A percentile compares a stretch with the other conserved stretches of the same genome.
These are phyloP conservation scores for Schizophyllum amplum DNA, from an alignment of 1,284 basidiomycete genomes.

Conservation along the genomic window DNA sequence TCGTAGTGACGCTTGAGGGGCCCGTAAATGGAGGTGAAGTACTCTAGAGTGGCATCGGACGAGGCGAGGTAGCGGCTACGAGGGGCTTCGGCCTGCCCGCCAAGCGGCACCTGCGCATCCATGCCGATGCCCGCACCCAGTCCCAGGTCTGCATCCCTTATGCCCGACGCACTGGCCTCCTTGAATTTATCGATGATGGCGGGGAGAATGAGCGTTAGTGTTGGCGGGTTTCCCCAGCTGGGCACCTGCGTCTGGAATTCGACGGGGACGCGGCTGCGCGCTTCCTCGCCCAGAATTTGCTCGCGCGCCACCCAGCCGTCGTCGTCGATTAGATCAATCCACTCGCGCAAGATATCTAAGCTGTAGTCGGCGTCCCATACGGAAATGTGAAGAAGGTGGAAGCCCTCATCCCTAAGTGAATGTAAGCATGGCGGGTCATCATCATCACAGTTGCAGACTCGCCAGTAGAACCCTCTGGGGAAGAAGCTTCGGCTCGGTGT, in stretches of 20 bases:
- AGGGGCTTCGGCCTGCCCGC: slow-evolving; percentile 15
- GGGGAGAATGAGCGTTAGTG: slow-evolving; percentile 84
- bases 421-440: slow-evolving; percentile 4
- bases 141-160: slow-evolving; percentile 53
- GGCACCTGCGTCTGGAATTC: slow-evolving; percentile 93
- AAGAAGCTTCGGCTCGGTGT: slow-evolving; percentile 95
- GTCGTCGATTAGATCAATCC: slow-evolving; percentile 86
- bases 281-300: slow-evolving; percentile 93
- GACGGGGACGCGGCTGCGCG: slow-evolving; percentile 81
- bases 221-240: slow-evolving; percentile 90
- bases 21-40: slow-evolving; percentile 73
- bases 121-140: too few relatives aligned
- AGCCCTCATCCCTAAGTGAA: slow-evolving; percentile 80
- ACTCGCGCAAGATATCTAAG: slow-evolving; percentile 82
- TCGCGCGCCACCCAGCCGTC: slow-evolving; percentile 94
- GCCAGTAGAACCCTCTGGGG: slow-evolving; percentile 96
- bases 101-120: slow-evolving; percentile 38
- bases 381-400: slow-evolving; percentile 86
- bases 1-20: slow-evolving; percentile 87
- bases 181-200: slow-evolving; percentile 78
- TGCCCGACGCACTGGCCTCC: slow-evolving; percentile 29
- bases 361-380: slow-evolving; percentile 90
- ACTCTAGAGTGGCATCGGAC: slow-evolving; percentile 54
- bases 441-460: slow-evolving; percentile 12
- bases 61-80: slow-evolving; percentile 47